A percentile compares a stretch with the other conserved stretches of the same genome.
These are phyloP conservation scores for Pueraria montana DNA, from an alignment of 306 rosid genomes.

Conservation along the genomic window DNA sequence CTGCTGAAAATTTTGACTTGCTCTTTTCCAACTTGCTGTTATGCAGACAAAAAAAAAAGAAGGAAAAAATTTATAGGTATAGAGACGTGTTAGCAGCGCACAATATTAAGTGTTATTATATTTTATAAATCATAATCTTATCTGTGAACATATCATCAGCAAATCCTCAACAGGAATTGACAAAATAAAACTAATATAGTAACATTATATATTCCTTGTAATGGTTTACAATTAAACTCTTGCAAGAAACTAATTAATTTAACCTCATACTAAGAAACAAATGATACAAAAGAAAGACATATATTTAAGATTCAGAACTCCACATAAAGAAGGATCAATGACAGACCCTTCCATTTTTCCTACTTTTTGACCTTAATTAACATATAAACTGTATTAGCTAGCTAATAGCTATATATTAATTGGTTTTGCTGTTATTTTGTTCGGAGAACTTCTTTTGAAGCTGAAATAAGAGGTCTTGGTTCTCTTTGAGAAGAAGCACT, in stretches of 20 bases:
- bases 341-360: constrained; percentile 32
- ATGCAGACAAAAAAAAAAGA: neutral
- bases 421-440: constrained; percentile 32
- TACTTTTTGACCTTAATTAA: neutral
- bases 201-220: constrained; percentile 15
- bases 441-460: constrained; percentile 60
- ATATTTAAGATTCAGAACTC: neutral
- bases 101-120: neutral
- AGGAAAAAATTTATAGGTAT: neutral
- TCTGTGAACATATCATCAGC: neutral
- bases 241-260: constrained; percentile 27
- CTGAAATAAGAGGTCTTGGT: constrained; percentile 67
- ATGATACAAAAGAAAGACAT: neutral
- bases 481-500: constrained; percentile 81
- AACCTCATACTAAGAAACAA: constrained; percentile 28
- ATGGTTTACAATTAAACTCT: constrained; percentile 43
- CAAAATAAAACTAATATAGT: constrained; percentile 18
- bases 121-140: neutral
- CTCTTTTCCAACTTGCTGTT: neutral
- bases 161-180: neutral
- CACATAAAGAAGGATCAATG: neutral
- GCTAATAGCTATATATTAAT: constrained; percentile 1
- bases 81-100: neutral
- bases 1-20: neutral
- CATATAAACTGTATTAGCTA: constrained; percentile 12